Evolutionary conservation across 169 alveolate genomes (phyloP).

Genomic region (Plasmodium knowlesi): DNA sequence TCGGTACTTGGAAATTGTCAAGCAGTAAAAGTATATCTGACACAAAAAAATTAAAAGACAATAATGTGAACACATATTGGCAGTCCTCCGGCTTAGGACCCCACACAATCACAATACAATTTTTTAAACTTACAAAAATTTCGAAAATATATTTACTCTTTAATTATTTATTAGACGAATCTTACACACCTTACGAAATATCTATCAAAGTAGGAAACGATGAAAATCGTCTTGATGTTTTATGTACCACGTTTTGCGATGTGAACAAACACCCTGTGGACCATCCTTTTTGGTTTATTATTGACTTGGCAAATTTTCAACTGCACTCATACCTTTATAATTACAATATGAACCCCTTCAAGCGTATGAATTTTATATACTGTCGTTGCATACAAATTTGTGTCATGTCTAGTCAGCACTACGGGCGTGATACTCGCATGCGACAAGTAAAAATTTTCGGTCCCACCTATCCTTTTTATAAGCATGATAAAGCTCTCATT

Average conservation of each 20-base stretch:
- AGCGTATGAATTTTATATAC: constrained; percentile 79
- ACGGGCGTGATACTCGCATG: constrained; percentile 89
- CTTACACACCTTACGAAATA: constrained; percentile 88
- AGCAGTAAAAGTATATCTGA: constrained; percentile 75
- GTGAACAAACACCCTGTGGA: constrained; percentile 78
- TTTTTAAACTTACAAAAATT: constrained; percentile 82
- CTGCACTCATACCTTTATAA: constrained; percentile 78
- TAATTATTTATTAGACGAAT: constrained; percentile 87
- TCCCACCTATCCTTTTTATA: constrained; percentile 45
- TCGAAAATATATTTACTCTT: constrained; percentile 86
- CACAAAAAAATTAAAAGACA: constrained; percentile 86
- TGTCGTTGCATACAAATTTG: constrained; percentile 86
- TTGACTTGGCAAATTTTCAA: constrained; percentile 63
- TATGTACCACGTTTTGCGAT: constrained; percentile 75
- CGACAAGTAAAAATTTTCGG: constrained; percentile 81
- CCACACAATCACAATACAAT: constrained; percentile 87
- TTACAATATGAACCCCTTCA: constrained; percentile 66
- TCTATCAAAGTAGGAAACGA: constrained; percentile 86
- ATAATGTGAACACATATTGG: constrained; percentile 89
- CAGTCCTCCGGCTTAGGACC: constrained; percentile 89
- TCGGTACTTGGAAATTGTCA: constrained; percentile 72
- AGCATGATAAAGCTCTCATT: constrained; percentile 49
- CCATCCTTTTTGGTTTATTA: constrained; percentile 83
- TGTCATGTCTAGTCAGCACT: constrained; percentile 86
- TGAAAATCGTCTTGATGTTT: constrained; percentile 77